Percentiles rank a stretch among this genome's conserved stretches.
These are phyloP conservation scores for Ceratobasidium sp. DNA, from an alignment of 1,284 basidiomycete species.

Conservation along the genomic window DNA sequence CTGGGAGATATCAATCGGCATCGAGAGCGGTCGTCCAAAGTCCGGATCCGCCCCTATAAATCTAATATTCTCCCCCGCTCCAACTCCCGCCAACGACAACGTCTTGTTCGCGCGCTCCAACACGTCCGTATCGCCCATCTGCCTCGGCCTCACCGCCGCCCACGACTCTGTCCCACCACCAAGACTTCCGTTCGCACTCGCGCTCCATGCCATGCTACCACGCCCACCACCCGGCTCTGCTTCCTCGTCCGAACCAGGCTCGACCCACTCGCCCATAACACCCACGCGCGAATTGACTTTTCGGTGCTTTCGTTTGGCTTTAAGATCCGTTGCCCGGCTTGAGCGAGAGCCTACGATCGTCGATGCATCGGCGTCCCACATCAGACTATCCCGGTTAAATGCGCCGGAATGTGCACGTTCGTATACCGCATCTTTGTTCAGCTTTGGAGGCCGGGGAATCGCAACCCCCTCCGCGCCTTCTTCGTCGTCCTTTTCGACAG, in stretches of 20 bases:
- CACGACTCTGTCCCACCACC: constrained; percentile 16
- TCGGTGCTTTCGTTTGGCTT: constrained; percentile 8
- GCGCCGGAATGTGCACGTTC: constrained; percentile 28
- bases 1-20: constrained; percentile 24
- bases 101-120: constrained; percentile 34
- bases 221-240: neutral
- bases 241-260: constrained; percentile 39
- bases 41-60: constrained; percentile 21
- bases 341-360: constrained; percentile 31
- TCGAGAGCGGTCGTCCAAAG: constrained; percentile 27
- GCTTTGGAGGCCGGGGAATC: constrained; percentile 16
- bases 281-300: constrained; percentile 33
- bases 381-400: constrained; percentile 7
- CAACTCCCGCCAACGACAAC: constrained; percentile 35
- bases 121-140: constrained; percentile 22
- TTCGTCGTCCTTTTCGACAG: neutral
- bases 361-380: constrained; percentile 25
- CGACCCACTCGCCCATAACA: constrained; percentile 42
- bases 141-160: constrained; percentile 25
- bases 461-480: neutral
- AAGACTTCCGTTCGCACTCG: neutral
- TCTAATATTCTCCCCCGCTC: constrained; percentile 12
- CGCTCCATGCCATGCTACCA: neutral
- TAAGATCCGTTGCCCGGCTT: constrained; percentile 8
- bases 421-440: constrained; percentile 24